Conservation (phyloP, 148 eudicot genomes). For the Hydrangea macrophylla region DNA sequence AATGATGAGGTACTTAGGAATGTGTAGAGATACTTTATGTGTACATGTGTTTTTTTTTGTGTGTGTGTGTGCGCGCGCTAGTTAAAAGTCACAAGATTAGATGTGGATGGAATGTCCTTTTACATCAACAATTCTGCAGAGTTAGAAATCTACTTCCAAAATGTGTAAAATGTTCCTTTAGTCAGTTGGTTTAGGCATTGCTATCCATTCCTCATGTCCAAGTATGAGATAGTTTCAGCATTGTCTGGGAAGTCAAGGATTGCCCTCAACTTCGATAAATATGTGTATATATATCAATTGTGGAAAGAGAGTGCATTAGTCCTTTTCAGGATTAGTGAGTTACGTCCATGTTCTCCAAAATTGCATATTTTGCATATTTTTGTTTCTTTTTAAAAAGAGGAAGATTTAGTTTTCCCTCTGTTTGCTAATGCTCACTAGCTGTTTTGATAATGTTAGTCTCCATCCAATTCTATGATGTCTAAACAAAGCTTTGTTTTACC, state of each 20-base stretch:
- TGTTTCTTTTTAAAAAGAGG: no score
- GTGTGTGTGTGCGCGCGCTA: not conserved
- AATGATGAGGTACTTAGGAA: constrained; percentile 53
- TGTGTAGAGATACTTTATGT: not conserved
- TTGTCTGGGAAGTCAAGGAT: not conserved
- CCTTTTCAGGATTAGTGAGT: no score
- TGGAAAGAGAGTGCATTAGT: no score
- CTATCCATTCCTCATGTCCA: not conserved
- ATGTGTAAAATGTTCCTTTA: not conserved
- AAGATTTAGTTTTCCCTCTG: no score
- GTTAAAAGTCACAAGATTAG: not conserved
- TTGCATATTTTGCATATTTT: no score
- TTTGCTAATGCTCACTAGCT: no score
- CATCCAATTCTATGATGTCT: no score
- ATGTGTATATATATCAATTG: no score
- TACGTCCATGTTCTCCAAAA: no score
- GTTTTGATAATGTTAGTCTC: no score
- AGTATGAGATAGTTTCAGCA: not conserved
- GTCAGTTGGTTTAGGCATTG: not conserved
- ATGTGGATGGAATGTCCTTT: not conserved
- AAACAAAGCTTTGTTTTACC: no score
- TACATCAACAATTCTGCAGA: not conserved
- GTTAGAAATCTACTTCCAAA: not conserved
- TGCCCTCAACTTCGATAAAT: not conserved
- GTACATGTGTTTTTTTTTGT: not conserved